Conservation (phyloP, 2,329 filamentous ascomycete genomes). For the Cladosporium phlei region DNA sequence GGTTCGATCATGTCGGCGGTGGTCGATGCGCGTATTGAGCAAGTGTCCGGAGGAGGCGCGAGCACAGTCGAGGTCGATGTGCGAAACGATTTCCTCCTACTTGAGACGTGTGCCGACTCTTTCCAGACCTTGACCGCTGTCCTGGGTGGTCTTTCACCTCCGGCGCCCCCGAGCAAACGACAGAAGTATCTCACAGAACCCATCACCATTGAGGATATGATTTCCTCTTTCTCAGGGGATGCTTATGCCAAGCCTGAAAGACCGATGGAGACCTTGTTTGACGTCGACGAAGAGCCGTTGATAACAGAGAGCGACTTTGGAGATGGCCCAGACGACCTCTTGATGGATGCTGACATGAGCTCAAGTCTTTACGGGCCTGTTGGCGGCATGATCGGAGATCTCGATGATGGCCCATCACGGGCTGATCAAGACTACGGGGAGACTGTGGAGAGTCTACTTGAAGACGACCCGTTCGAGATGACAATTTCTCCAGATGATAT, state of each 20-base stretch:
- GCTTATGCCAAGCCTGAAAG: slow-evolving; percentile 63
- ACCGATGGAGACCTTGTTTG: slow-evolving; percentile 50
- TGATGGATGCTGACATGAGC: slow-evolving; percentile 30
- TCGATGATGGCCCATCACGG: slow-evolving; percentile 19
- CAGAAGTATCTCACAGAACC: slow-evolving; percentile 83
- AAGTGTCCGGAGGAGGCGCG: slow-evolving; percentile 52
- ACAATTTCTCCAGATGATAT: slow-evolving; percentile 24
- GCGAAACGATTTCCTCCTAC: slow-evolving; percentile 76
- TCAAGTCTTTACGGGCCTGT: slow-evolving; percentile 31
- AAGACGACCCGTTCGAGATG: slow-evolving; percentile 37
- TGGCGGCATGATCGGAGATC: slow-evolving; percentile 24
- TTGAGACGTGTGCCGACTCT: slow-evolving; percentile 95
- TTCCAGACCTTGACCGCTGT: slow-evolving; percentile 84
- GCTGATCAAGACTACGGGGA: slow-evolving; percentile 25
- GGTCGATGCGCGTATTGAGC: slow-evolving; percentile 57
- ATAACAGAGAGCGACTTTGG: slow-evolving; percentile 8
- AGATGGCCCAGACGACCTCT: slow-evolving; percentile 32
- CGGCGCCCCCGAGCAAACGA: slow-evolving; percentile 73
- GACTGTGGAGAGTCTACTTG: slow-evolving; percentile 34
- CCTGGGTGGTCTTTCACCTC: slow-evolving; percentile 74
- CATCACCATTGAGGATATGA: slow-evolving; percentile 78
- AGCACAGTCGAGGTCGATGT: slow-evolving; percentile 75
- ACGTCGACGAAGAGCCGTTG: slow-evolving; percentile 23
- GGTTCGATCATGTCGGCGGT: slow-evolving; percentile 82
- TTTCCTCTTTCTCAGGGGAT: slow-evolving; percentile 85